Conservation (phyloP, 768 basidiomycete genomes). For the Auricularia sp. region DNA sequence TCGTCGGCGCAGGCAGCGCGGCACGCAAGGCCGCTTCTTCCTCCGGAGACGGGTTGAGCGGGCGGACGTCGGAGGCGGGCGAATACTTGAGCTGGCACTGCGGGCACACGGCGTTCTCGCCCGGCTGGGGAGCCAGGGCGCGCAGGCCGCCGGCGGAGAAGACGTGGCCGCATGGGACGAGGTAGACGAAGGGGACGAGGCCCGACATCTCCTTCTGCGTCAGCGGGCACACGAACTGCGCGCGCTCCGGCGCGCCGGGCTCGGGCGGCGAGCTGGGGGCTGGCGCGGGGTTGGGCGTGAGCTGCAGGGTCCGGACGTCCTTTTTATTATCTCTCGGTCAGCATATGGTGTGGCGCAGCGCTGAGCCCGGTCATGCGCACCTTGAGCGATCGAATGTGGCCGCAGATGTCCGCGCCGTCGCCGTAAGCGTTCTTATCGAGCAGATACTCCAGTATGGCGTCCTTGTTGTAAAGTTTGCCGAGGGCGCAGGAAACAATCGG, state of each 20-base stretch:
- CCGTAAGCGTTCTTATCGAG: slow-evolving; percentile 76
- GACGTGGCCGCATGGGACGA: slow-evolving; percentile 80
- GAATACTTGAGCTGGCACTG: slow-evolving; percentile 64
- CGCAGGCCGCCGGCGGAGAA: slow-evolving; percentile 79
- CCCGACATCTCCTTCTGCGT: slow-evolving; percentile 95
- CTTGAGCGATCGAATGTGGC: slow-evolving; percentile 84
- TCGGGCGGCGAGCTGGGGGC: slow-evolving; percentile 25
- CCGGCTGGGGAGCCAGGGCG: slow-evolving; percentile 37
- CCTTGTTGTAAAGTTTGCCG: slow-evolving; percentile 95
- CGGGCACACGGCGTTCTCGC: slow-evolving; percentile 43
- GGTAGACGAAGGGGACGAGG: slow-evolving; percentile 73
- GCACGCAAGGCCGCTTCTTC: slow-evolving; percentile 50
- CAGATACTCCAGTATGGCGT: slow-evolving; percentile 82
- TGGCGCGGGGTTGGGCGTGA: slow-evolving; percentile 65
- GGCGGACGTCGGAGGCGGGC: slow-evolving; percentile 42
- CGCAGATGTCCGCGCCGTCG: slow-evolving; percentile 86
- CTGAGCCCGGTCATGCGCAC: slow-evolving; percentile 31
- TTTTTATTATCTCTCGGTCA: slow-evolving; percentile 19
- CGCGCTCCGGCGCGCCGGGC: slow-evolving; percentile 32
- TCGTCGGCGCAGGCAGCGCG: slow-evolving; percentile 32
- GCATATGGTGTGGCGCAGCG: not conserved
- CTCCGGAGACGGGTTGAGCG: slow-evolving; percentile 61
- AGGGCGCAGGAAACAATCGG: slow-evolving; percentile 87
- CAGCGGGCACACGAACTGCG: slow-evolving; percentile 83
- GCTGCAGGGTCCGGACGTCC: slow-evolving; percentile 76